Evolutionary conservation across 2,329 filamentous ascomycete genomes (phyloP), one percentile per base, ranked within the genome.

Genomic region (Pseudogymnoascus sp.): DNA sequence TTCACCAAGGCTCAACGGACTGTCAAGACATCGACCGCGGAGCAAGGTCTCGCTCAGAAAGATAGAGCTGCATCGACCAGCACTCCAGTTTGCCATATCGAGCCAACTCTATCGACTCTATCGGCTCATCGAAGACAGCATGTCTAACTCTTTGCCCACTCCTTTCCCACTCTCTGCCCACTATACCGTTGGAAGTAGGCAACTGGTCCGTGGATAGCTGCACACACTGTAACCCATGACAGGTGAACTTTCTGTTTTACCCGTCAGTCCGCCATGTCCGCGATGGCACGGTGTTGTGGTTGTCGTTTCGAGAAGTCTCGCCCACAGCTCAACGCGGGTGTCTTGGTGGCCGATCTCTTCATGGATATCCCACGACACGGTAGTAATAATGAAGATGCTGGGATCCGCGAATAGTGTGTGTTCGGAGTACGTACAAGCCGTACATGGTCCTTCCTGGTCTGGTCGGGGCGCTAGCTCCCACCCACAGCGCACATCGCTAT

Each of bases 251-350:
- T 18, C 14, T 21, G 50, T 56, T 56, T 56, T 56, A 56, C 50
- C 50, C 28, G 28, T 56, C 50, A 16, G 28, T 1, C 5, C 28
- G 16, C 3, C 5, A 40, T 40, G 38, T 40, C 38, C 16, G 38
- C 12, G 37, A 38, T 56, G 50, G n/a, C 50, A 56, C 16, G 50
- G 50, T 56, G 50, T 34, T 56, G 50, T 25, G 28, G 50, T 56
- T 56, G 50, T 36, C 34, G 50, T 56, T 56, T 56, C 50, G 28
- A 56, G 50, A 56, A 56, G 50, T 56, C 50, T 56, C 50, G 50
- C 14, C 50, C 28, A 56, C 50, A 21, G 5, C 46, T 56, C 28
- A 56, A 56, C 50, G 50, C 50, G 50, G 50, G 18, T 56, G 50
- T 56, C 50, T 56, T 34, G 50, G 16, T 56, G 28, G 50, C 50